Percentiles rank a stretch among this genome's conserved stretches.
Evolutionary conservation across 2,329 filamentous ascomycete genomes (phyloP).

Genomic region (Exophiala sp.): DNA sequence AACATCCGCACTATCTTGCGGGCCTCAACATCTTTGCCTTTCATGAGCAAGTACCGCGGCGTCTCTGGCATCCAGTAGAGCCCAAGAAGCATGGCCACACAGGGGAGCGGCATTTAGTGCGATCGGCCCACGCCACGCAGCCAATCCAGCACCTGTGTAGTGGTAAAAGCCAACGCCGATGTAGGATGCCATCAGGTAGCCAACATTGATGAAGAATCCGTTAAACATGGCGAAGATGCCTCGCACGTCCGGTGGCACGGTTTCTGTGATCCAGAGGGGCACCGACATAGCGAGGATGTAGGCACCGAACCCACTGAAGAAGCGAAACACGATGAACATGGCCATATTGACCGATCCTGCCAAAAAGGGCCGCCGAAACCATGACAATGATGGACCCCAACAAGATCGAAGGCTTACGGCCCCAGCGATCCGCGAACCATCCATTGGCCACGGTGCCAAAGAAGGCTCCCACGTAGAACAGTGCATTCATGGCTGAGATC

Average conservation of each 20-base stretch:
- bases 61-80: neutral
- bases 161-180: too few relatives aligned
- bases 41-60: neutral
- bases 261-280: constrained; percentile 3
- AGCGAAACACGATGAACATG: constrained; percentile 8
- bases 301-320: constrained; percentile 37
- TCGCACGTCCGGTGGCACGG: neutral
- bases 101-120: too few relatives aligned
- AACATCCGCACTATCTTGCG: neutral
- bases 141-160: too few relatives aligned
- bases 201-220: constrained; percentile 1
- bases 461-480: too few relatives aligned
- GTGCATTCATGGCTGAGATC: too few relatives aligned
- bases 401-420: neutral
- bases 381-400: constrained; percentile 31
- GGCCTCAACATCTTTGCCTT: neutral
- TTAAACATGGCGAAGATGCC: constrained; percentile 1
- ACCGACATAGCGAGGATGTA: constrained; percentile 14
- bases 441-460: too few relatives aligned
- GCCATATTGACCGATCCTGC: constrained; percentile 27
- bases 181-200: neutral
- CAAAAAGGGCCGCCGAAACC: constrained; percentile 34
- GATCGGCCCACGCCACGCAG: too few relatives aligned
- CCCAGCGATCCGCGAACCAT: neutral
- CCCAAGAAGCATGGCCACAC: too few relatives aligned